Base-by-base conservation (phyloP, 2,329 filamentous ascomycete species). In the Pyricularia grisea region DNA sequence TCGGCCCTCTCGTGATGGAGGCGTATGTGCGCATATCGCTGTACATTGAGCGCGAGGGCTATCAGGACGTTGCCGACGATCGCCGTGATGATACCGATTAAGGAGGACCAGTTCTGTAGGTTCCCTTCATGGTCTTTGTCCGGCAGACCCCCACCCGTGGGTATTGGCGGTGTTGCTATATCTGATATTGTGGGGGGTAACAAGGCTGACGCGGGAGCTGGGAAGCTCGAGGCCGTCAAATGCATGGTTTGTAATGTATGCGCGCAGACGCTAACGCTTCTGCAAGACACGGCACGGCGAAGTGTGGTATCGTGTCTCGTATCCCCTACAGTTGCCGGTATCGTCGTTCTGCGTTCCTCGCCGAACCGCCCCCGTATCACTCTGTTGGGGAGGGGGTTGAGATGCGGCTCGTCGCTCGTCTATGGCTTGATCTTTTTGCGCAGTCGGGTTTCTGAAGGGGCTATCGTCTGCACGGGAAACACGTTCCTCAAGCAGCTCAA, bases 51-150 rank as follows among this genome's bases (percentile, higher is more conserved):
- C 14, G 95, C 95, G 72, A 99, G 89, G 0, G 94, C 97, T 73
- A 99, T 98, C 68, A 99, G 85, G 42, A 97, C 83, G 75, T 99
- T 99, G 69, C 95, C 95, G 67, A 91, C 86, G 75, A 99, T 96
- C 67, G 95, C 94, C 2, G 94, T 97, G 68, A 94, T 80, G 75
- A 99, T 97, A 74, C 95, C 95, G 76, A 99, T 98, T 68, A 98
- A 83, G 30, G 93, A 96, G 65, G 93, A 97, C 94, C 94, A 98
- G 77, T 89, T 83, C 72, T 87, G 84, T 28, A 89, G 78, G 10
- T 84, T 81, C 68, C 85, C 81, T 65, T 81, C 82, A 36, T 79
- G 77, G 50, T 81, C 76, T 68, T 74, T 75, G 42, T 74, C 69
- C 68, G 70, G 70, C 65, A 63, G 71, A 27, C 31, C 66, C 66